phyloP scores from a whole-genome alignment of 2,329 filamentous ascomycete genomes.

The Fusarium falciforme region DNA sequence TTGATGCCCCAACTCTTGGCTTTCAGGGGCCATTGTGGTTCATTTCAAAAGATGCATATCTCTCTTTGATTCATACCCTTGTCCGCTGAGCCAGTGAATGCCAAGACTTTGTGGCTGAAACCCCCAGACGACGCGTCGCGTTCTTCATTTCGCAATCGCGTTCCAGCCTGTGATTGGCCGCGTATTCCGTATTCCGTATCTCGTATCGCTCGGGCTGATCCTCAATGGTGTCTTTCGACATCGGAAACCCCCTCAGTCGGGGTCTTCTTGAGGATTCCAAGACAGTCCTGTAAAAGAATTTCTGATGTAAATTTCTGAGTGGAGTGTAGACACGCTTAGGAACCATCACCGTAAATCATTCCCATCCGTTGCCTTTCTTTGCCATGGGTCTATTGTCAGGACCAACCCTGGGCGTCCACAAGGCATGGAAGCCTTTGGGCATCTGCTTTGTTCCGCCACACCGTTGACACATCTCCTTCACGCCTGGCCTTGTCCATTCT shows the following conservation, averaged over 20 bases:
- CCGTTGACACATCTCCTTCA: conserved; percentile 10
- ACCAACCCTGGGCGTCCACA: not conserved
- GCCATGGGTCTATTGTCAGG: not conserved
- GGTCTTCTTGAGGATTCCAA: not conserved
- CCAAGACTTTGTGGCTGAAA: not conserved
- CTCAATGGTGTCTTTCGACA: not conserved
- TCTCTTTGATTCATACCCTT: not conserved
- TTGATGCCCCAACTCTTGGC: too few relatives aligned
- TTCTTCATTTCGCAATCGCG: not conserved
- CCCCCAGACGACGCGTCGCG: not conserved
- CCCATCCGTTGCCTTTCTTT: not conserved
- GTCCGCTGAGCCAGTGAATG: not conserved
- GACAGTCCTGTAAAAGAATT: not conserved
- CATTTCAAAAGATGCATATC: not conserved
- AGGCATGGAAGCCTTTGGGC: not conserved
- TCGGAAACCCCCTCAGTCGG: not conserved
- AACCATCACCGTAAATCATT: not conserved
- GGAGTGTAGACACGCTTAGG: not conserved
- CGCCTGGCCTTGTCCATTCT: conserved; percentile 1
- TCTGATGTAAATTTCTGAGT: not conserved
- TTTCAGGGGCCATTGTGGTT: not conserved
- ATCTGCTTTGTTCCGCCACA: not conserved
- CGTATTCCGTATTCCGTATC: not conserved
- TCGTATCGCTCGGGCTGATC: not conserved
- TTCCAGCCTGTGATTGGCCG: not conserved